Conservation (phyloP, 768 basidiomycete genomes). For the Suillus cothurnatus region DNA sequence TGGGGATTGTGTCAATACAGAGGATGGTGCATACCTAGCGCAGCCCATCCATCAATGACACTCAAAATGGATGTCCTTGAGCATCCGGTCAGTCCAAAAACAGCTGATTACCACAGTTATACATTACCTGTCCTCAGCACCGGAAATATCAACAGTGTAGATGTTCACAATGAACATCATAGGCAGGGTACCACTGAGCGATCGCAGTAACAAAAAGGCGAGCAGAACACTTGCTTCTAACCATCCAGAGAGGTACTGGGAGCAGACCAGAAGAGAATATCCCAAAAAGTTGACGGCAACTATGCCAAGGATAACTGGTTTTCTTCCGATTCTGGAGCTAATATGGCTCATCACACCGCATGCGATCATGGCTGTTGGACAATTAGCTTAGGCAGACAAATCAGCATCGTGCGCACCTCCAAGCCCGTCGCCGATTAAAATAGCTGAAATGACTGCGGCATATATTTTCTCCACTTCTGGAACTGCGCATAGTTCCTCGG, state of each 20-base stretch:
- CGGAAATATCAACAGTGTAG: conserved; percentile 31
- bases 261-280: conserved; percentile 17
- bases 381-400: background rate
- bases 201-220: conserved; percentile 19
- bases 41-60: conserved; percentile 30
- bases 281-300: conserved; percentile 15
- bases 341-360: conserved; percentile 27
- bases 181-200: conserved; percentile 14
- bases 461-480: conserved; percentile 26
- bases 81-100: conserved; percentile 10
- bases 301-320: conserved; percentile 19
- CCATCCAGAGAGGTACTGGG: conserved; percentile 19
- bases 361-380: conserved; percentile 22
- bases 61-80: conserved; percentile 30
- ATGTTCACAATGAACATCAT: conserved; percentile 26
- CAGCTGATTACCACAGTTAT: background rate
- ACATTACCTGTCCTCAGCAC: conserved; percentile 26
- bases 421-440: conserved; percentile 20
- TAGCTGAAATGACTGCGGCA: conserved; percentile 20
- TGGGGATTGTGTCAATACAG: background rate
- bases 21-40: conserved; percentile 22
- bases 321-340: conserved; percentile 31
- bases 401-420: conserved; percentile 18
- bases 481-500: conserved; percentile 20
- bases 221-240: conserved; percentile 20